phyloP scores from a whole-genome alignment of 2,329 filamentous ascomycete genomes.

The Corynespora cassiicola region DNA sequence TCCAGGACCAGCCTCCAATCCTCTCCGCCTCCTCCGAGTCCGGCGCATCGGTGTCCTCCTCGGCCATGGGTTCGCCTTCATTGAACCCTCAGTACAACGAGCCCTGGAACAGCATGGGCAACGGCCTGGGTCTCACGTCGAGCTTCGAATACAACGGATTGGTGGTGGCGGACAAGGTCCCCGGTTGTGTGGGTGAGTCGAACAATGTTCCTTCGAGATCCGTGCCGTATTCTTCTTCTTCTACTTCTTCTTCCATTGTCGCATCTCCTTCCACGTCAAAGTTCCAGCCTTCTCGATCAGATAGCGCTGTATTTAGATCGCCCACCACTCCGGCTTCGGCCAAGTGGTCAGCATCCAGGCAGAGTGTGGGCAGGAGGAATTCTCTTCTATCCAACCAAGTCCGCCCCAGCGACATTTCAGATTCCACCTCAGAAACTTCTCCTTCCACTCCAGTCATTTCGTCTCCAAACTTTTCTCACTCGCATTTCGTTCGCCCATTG shows the following conservation, averaged over 20 bases:
- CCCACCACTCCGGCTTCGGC: slow-evolving; percentile 48
- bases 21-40: slow-evolving; percentile 59
- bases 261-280: slow-evolving; percentile 19
- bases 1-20: slow-evolving; percentile 54
- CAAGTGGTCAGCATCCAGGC: slow-evolving; percentile 34
- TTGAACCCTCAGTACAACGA: slow-evolving; percentile 67
- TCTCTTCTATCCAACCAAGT: slow-evolving; percentile 37
- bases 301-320: slow-evolving; percentile 36
- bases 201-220: slow-evolving; percentile 45
- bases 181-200: slow-evolving; percentile 58
- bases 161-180: slow-evolving; percentile 51
- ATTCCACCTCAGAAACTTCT: slow-evolving; percentile 12
- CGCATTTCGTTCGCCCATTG: slow-evolving; percentile 24
- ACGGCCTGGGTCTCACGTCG: slow-evolving; percentile 66
- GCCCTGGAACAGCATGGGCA: slow-evolving; percentile 61
- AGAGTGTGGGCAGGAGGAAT: slow-evolving; percentile 23
- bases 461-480: slow-evolving; percentile 24
- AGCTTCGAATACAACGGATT: slow-evolving; percentile 61
- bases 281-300: slow-evolving; percentile 10
- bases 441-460: slow-evolving; percentile 18
- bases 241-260: too few species aligned
- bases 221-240: slow-evolving; percentile 27
- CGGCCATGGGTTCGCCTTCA: slow-evolving; percentile 60
- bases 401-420: slow-evolving; percentile 19
- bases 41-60: slow-evolving; percentile 58